phyloP scores from a whole-genome alignment of 2,329 filamentous ascomycete genomes.

The Aureobasidium sp. region DNA sequence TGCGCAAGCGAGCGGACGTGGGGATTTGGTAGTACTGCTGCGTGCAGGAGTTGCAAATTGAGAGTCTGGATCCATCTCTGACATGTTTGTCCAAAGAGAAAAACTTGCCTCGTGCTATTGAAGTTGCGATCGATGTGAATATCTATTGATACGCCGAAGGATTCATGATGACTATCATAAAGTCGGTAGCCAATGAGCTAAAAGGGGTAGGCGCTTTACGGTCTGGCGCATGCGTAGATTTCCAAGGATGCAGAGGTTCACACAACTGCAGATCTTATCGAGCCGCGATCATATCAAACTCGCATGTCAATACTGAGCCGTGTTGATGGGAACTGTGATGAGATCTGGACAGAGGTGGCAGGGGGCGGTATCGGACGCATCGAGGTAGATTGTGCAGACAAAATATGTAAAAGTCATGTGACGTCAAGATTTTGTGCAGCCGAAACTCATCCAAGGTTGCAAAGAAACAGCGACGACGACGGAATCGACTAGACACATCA shows the following conservation, averaged over 20 bases:
- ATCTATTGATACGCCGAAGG: not conserved
- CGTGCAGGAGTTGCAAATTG: not conserved
- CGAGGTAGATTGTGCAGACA: not conserved
- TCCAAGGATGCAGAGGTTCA: not conserved
- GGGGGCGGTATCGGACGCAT: not conserved
- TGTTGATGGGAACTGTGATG: not conserved
- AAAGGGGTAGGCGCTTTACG: too few relatives aligned
- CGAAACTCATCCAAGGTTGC: slow-evolving; percentile 12
- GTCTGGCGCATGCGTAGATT: too few relatives aligned
- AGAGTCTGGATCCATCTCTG: not conserved
- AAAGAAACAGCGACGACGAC: slow-evolving; percentile 6
- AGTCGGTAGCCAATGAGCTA: too few relatives aligned
- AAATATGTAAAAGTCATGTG: not conserved
- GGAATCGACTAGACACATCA: slow-evolving; percentile 1
- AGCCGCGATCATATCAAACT: too few relatives aligned
- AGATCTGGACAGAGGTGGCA: slow-evolving; percentile 10
- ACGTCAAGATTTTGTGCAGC: not conserved
- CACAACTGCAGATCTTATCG: too few relatives aligned
- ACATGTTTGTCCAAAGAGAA: not conserved
- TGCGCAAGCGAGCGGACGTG: slow-evolving; percentile 58
- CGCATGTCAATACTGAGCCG: too few relatives aligned
- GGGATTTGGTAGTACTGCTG: not conserved
- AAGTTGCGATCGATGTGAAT: not conserved
- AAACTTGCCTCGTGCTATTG: not conserved
- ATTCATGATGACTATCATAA: not conserved